Base-by-base conservation (phyloP, 257 asterid genomes). In the Lantana camara region DNA sequence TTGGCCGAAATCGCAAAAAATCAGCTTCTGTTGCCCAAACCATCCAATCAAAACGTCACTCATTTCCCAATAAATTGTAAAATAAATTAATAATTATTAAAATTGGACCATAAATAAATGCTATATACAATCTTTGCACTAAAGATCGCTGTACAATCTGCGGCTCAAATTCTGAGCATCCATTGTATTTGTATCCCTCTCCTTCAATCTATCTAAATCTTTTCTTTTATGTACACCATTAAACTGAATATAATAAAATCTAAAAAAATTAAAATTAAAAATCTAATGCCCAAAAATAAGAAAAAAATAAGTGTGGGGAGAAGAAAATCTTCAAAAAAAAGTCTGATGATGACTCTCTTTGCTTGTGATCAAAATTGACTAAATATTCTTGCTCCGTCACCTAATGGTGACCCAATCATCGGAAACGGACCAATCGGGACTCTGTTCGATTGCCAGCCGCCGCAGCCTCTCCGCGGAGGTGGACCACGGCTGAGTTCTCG, bases 391-490 rank as follows among this genome's bases (percentile, higher is more conserved):
- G 14, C 61, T 35, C 40, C 75, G 60, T 85, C 87, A 83, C 79
- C 96, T 84, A 1, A 88, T 69, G 38, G 77, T 77, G 77, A 86
- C 56, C 98, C 98, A 91, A 32, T 76, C 91, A 19, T 73, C 90
- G 30, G 79, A 53, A 60, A 54, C 77, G 20, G 87, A 75, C 89
- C 95, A 84, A 73, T 80, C 61, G 22, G 79, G 80, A 14, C 60
- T 30, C 13, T 52, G 64, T 32, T 74, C 68, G 19, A 47, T 45
- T 9, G 73, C 51, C 22, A 91, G 34, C 5, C 57, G 59, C 58
- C 34, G 59, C 66, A 88, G 59, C 82, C 95, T 70, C 54, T 73
- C 80, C 55, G 75, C 78, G 62, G 85, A 14, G 22, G 12, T 63
- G 15, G 69, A 75, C 67, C 64, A 48, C 32, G 76, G 52, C 49